Conservation (phyloP, 129 eudicot species). For the Dittrichia graveolens region DNA sequence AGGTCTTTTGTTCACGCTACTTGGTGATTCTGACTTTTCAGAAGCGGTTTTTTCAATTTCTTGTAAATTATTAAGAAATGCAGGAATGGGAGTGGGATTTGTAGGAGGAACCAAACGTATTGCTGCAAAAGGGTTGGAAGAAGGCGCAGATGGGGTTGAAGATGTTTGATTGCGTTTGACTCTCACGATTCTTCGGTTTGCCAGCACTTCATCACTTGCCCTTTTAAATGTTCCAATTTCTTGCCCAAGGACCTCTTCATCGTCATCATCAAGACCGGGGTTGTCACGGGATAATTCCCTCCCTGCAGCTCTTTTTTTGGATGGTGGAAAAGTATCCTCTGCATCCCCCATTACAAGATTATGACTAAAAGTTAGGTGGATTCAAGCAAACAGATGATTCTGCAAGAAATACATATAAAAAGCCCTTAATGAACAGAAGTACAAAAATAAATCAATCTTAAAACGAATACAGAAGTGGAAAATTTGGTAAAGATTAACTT, state of each 20-base stretch:
- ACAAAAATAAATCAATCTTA: no score
- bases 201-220: slow-evolving; percentile 88
- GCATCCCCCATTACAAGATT: slow-evolving; percentile 61
- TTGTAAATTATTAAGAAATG: slow-evolving; percentile 7
- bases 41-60: slow-evolving; percentile 29
- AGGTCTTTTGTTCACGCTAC: slow-evolving; percentile 23
- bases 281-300: slow-evolving; percentile 71
- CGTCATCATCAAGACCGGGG: slow-evolving; percentile 84
- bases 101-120: slow-evolving; percentile 61
- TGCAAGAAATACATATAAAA: slow-evolving; percentile 14
- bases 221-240: slow-evolving; percentile 69
- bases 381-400: slow-evolving; percentile 22
- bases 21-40: slow-evolving; percentile 29
- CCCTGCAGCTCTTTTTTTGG: slow-evolving; percentile 82
- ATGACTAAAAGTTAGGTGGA: background rate
- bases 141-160: slow-evolving; percentile 48
- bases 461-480: background rate
- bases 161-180: slow-evolving; percentile 73
- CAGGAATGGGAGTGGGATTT: slow-evolving; percentile 25
- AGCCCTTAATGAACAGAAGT: background rate
- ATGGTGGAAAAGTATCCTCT: slow-evolving; percentile 62
- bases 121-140: slow-evolving; percentile 86
- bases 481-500: no score
- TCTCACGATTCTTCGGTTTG: slow-evolving; percentile 75
- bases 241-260: slow-evolving; percentile 60